Evolutionary conservation across 345 rosid genomes (phyloP), one percentile per base, ranked within the genome.

Genomic region (Erucastrum elatum): DNA sequence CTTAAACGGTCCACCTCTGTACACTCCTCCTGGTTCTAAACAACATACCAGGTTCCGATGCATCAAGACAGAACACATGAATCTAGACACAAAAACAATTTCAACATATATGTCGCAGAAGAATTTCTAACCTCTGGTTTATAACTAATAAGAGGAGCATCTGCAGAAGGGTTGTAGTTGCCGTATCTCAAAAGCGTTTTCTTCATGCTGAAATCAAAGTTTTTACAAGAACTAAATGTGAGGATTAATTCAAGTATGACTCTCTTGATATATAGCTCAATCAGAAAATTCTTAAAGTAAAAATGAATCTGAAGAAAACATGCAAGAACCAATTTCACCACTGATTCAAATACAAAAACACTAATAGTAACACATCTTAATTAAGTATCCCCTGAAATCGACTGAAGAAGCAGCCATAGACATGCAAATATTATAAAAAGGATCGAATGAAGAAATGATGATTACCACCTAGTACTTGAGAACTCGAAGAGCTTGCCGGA

Each of bases 401-500:
- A 66, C 35, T n/a, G 5, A 61, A 37, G 7, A 34, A 46, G 34
- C 27, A 65, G 21, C 1, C 2, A 75, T 1, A 66, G 30, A 64
- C 76, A 75, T 71, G 66, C 72, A 76, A 68, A 16, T n/a, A 39
- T 3, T 21, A 21, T 21, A 0, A 41, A 49, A 39, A 21, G 80
- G 3, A 51, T n/a, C 4, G 49, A 69, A 29, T 4, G 0, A 34
- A 66, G 56, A 63, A 63, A 34, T 15, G 46, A 65, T 17, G 69
- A 35, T 16, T 87, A 44, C 11, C 11, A 61, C 97, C 92, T 85
- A 82, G 90, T 84, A 75, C 94, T 92, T 30, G 97, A 81, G 82
- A 85, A 92, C 86, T 94, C 97, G 55, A 90, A 90, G 46, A 94
- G 94, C 85, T 90, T 94, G 80, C 98, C 97, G 58, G 97, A 87